Percentiles rank a stretch among this genome's conserved stretches.
phyloP scores from a whole-genome alignment of 108 stramenopile genomes.

The Stephanodiscus triporus region DNA sequence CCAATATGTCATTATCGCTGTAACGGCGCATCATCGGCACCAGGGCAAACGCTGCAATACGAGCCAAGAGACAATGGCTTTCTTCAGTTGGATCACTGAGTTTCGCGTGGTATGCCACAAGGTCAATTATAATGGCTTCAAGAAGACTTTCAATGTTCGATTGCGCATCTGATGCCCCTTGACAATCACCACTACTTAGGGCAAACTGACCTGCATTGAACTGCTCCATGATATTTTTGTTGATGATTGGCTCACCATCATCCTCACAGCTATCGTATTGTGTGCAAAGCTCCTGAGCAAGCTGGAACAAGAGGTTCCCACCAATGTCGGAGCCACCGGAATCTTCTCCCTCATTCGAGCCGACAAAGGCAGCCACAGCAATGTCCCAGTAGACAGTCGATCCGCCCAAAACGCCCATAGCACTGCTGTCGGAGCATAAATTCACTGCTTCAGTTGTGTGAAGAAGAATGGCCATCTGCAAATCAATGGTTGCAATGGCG shows the following conservation, averaged over 20 bases:
- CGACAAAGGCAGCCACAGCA: constrained; percentile 71
- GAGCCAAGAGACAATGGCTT: constrained; percentile 24
- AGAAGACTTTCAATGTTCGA: constrained; percentile 23
- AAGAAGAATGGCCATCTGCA: constrained; percentile 51
- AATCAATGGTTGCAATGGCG: constrained; percentile 58
- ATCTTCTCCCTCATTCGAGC: constrained; percentile 65
- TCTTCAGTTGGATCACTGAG: constrained; percentile 15
- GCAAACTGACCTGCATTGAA: constrained; percentile 26
- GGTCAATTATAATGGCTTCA: constrained; percentile 39
- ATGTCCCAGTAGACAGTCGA: constrained; percentile 57
- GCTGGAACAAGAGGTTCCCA: constrained; percentile 63
- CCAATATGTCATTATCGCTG: too few species aligned
- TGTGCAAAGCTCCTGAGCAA: constrained; percentile 74
- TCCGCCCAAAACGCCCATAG: too few species aligned
- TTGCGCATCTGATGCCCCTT: constrained; percentile 8
- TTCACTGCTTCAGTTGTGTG: constrained; percentile 46
- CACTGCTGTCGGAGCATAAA: constrained; percentile 30
- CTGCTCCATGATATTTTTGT: constrained; percentile 16
- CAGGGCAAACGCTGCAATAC: constrained; percentile 30
- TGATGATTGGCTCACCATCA: constrained; percentile 41
- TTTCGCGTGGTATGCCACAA: constrained; percentile 27
- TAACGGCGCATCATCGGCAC: constrained; percentile 29
- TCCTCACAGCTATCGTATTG: constrained; percentile 61
- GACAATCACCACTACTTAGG: constrained; percentile 20
- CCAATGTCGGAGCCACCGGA: constrained; percentile 47